Percentiles rank a stretch among this genome's conserved stretches.
Conservation (phyloP, 306 rosid species). For the Fragaria ananassa region DNA sequence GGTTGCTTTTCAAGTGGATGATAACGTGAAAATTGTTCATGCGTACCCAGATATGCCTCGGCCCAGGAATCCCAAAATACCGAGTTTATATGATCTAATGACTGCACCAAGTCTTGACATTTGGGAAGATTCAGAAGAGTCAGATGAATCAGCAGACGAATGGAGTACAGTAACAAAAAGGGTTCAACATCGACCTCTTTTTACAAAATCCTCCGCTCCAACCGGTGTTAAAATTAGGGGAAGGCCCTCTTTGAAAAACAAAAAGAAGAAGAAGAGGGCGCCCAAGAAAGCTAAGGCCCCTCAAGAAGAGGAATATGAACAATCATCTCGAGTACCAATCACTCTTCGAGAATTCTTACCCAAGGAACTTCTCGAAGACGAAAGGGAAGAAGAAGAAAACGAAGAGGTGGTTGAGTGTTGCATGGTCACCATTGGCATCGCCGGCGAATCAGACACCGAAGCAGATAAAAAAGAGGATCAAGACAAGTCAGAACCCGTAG, state of each 20-base stretch:
- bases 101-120: neutral
- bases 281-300: neutral
- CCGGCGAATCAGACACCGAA: no score
- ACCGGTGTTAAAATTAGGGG: neutral
- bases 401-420: no score
- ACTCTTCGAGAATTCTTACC: no score
- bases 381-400: no score
- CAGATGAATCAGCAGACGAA: rapidly evolving
- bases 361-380: no score
- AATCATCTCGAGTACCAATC: no score
- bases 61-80: neutral
- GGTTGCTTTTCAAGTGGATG: neutral
- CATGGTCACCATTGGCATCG: no score
- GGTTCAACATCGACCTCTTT: neutral
- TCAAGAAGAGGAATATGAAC: neutral
- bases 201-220: neutral
- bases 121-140: neutral
- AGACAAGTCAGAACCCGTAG: no score
- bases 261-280: neutral
- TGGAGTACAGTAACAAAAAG: neutral
- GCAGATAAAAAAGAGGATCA: no score
- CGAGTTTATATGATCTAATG: neutral
- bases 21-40: neutral
- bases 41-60: no score
- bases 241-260: neutral